These are phyloP conservation scores for Trichophyton schoenleinii DNA, from an alignment of 2,329 filamentous ascomycete genomes.

Conservation along the genomic window DNA sequence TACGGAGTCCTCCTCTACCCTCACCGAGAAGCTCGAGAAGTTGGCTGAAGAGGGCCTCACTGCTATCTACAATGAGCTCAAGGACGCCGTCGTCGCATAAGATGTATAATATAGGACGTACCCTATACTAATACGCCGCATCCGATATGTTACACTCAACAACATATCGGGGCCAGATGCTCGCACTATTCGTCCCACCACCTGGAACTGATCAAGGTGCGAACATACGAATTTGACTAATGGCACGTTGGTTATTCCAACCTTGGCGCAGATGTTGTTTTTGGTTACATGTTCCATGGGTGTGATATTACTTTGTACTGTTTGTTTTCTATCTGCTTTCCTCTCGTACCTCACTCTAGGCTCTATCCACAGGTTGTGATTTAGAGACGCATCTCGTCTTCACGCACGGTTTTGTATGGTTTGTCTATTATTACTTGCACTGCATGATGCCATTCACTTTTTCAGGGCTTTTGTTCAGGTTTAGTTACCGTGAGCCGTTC, in stretches of 20 bases:
- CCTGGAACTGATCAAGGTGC: not conserved
- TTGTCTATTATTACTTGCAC: not conserved
- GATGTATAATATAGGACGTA: conserved; percentile 17
- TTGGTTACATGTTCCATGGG: not conserved
- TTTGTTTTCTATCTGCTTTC: not conserved
- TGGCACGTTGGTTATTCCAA: not conserved
- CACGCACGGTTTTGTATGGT: not conserved
- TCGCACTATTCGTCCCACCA: not conserved
- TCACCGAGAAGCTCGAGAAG: conserved; percentile 39
- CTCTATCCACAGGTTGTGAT: too few relatives aligned
- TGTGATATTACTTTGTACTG: not conserved
- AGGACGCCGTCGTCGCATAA: conserved; percentile 31
- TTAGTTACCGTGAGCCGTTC: not conserved
- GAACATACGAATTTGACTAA: not conserved
- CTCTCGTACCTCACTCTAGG: not conserved
- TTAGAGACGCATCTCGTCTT: not conserved
- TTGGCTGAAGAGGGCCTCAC: conserved; percentile 34
- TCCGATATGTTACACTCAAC: not conserved
- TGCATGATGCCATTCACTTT: not conserved
- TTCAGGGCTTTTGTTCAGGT: not conserved
- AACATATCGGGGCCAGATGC: not conserved
- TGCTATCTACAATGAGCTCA: conserved; percentile 33
- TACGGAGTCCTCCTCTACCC: conserved; percentile 20
- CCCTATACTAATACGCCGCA: not conserved
- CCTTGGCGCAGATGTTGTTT: not conserved